Conservation (phyloP, 2,329 filamentous ascomycete genomes). For the Grosmannia penicillata region DNA sequence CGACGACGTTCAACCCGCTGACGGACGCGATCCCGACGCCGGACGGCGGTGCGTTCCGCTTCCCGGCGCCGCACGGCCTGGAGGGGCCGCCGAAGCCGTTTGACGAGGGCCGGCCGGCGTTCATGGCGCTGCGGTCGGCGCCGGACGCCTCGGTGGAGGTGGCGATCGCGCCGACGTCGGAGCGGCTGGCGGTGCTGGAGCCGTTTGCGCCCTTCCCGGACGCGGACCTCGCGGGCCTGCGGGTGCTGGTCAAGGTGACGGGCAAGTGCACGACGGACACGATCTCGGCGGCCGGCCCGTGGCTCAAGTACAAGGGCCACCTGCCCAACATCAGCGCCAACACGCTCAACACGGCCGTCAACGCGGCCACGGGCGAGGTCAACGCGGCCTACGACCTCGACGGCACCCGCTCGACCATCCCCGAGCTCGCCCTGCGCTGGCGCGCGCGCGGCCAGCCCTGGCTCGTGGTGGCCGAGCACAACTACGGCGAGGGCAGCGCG, state of each 20-base stretch:
- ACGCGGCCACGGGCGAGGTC: conserved; percentile 82
- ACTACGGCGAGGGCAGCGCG: conserved; percentile 80
- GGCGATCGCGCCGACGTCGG: conserved; percentile 72
- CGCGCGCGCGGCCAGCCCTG: conserved; percentile 60
- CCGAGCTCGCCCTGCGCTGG: conserved; percentile 76
- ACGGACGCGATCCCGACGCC: conserved; percentile 73
- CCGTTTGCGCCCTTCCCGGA: conserved; percentile 76
- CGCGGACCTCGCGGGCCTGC: conserved; percentile 59
- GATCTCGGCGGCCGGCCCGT: conserved; percentile 90
- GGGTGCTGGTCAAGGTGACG: conserved; percentile 87
- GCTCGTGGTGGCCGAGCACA: conserved; percentile 94
- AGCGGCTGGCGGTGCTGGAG: conserved; percentile 78
- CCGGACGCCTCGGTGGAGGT: conserved; percentile 60
- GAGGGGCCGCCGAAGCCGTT: conserved; percentile 52
- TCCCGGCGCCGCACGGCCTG: conserved; percentile 61
- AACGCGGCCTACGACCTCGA: conserved; percentile 84
- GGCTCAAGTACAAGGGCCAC: conserved; percentile 99
- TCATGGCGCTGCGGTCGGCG: conserved; percentile 57
- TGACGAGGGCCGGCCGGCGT: conserved; percentile 57
- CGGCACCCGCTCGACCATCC: conserved; percentile 62
- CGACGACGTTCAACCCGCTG: conserved; percentile 90
- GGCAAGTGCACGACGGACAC: conserved; percentile 99
- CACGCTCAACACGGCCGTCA: conserved; percentile 89
- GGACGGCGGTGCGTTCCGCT: conserved; percentile 69
- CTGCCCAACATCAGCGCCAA: conserved; percentile 96